Percentiles rank a stretch among this genome's conserved stretches.
Conservation (phyloP, 768 basidiomycete genomes). For the Mycena rebaudengoi region DNA sequence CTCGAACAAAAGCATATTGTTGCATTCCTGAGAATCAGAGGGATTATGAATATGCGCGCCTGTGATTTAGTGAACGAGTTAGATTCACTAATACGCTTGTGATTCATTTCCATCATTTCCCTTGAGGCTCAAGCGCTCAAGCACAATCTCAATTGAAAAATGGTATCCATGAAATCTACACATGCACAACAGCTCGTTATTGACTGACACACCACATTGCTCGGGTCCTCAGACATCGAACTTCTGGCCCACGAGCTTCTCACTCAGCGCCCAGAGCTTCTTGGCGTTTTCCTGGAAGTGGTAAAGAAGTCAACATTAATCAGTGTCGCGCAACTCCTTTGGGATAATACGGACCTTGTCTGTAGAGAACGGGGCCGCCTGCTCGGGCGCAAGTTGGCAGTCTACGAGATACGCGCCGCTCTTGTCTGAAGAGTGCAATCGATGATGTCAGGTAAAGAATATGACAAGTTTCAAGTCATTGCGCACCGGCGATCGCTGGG, state of each 20-base stretch:
- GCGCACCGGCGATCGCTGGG: slow-evolving; percentile 3
- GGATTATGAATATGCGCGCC: no score
- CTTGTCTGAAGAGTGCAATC: slow-evolving; percentile 4
- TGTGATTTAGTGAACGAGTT: no score
- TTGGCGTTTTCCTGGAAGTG: slow-evolving; percentile 4
- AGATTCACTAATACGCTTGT: no score
- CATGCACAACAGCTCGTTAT: no score
- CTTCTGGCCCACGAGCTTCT: slow-evolving; percentile 6
- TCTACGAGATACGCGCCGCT: slow-evolving; percentile 7
- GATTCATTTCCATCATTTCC: no score
- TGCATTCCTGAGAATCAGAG: no score
- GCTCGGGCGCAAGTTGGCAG: slow-evolving; percentile 3
- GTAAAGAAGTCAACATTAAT: not conserved
- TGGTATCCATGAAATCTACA: no score
- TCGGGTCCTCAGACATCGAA: slow-evolving; percentile 2
- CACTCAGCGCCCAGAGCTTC: slow-evolving; percentile 10
- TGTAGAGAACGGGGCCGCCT: slow-evolving; percentile 2
- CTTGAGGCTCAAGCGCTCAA: no score
- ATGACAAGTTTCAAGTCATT: not conserved
- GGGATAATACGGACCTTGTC: not conserved
- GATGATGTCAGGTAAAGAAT: not conserved
- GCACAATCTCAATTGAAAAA: no score
- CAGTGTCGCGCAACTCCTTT: not conserved
- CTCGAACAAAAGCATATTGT: no score
- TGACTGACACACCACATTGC: no score